These are phyloP conservation scores for Suillus ampliporus DNA, from an alignment of 768 basidiomycete genomes.

Conservation along the genomic window DNA sequence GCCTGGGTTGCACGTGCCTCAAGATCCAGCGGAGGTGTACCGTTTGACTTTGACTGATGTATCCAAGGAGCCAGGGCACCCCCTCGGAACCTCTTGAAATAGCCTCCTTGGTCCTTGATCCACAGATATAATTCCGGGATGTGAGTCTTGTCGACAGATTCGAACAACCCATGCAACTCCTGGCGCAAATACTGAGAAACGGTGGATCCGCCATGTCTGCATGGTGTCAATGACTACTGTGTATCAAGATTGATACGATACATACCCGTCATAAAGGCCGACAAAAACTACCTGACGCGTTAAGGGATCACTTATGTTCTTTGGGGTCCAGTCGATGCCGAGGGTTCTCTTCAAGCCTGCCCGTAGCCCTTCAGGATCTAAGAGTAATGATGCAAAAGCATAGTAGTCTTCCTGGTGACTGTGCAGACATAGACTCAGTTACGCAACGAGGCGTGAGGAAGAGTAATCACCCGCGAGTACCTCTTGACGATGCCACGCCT, in stretches of 20 bases:
- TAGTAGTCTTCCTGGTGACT: slow-evolving; percentile 94
- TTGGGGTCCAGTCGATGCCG: slow-evolving; percentile 76
- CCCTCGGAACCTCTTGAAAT: slow-evolving; percentile 88
- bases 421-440: slow-evolving; percentile 11
- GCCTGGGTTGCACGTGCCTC: slow-evolving; percentile 87
- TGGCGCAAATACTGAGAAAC: slow-evolving; percentile 87
- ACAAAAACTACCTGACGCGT: slow-evolving; percentile 83
- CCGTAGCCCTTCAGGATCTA: slow-evolving; percentile 77
- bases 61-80: slow-evolving; percentile 79
- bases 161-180: slow-evolving; percentile 85
- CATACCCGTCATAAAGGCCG: slow-evolving; percentile 91
- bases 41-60: slow-evolving; percentile 32
- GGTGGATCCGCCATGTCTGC: slow-evolving; percentile 90
- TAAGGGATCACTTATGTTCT: slow-evolving; percentile 54
- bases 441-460: slow-evolving; percentile 7
- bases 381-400: slow-evolving; percentile 73
- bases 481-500: slow-evolving; percentile 76
- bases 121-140: slow-evolving; percentile 80
- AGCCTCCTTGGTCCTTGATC: slow-evolving; percentile 84
- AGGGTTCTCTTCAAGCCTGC: slow-evolving; percentile 64
- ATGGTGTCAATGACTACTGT: slow-evolving; percentile 8
- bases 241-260: slow-evolving; percentile 13
- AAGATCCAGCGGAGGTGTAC: slow-evolving; percentile 59
- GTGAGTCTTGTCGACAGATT: slow-evolving; percentile 70
- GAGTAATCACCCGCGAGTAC: slow-evolving; percentile 65